Evolutionary conservation across 768 basidiomycete genomes (phyloP).

Genomic region (Calocybe indica): DNA sequence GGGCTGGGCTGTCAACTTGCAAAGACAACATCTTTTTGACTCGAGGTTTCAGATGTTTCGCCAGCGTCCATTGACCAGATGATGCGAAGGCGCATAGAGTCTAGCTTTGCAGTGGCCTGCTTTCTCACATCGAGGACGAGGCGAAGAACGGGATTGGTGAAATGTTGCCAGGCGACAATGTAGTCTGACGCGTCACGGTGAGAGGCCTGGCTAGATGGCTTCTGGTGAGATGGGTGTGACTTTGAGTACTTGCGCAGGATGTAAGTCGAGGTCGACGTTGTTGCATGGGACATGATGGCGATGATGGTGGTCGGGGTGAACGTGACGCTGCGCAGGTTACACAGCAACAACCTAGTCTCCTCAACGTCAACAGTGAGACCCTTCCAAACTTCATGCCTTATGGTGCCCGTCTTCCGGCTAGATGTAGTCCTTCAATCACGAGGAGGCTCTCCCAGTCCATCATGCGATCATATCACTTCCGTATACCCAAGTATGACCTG

Average conservation of each 20-base stretch:
- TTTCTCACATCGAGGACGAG: constrained; percentile 58
- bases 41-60: constrained; percentile 18
- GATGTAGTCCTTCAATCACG: constrained; percentile 10
- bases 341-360: neutral
- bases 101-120: constrained; percentile 35
- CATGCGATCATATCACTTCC: constrained; percentile 67
- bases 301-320: neutral
- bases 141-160: constrained; percentile 60
- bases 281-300: constrained; percentile 41
- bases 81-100: constrained; percentile 61
- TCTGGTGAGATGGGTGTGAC: constrained; percentile 36
- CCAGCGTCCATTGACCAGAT: constrained; percentile 46
- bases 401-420: neutral
- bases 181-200: constrained; percentile 14
- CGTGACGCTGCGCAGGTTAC: neutral
- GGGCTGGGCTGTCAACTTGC: constrained; percentile 34
- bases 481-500: constrained; percentile 59
- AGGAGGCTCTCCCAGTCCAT: constrained; percentile 47
- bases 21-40: constrained; percentile 40
- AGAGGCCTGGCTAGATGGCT: constrained; percentile 2
- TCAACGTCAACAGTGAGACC: neutral
- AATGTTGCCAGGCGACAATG: constrained; percentile 71
- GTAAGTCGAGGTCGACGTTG: constrained; percentile 54
- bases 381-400: neutral
- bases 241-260: constrained; percentile 61